Base-by-base conservation (phyloP, 768 basidiomycete genomes). In the Gloeostereum incarnatum region DNA sequence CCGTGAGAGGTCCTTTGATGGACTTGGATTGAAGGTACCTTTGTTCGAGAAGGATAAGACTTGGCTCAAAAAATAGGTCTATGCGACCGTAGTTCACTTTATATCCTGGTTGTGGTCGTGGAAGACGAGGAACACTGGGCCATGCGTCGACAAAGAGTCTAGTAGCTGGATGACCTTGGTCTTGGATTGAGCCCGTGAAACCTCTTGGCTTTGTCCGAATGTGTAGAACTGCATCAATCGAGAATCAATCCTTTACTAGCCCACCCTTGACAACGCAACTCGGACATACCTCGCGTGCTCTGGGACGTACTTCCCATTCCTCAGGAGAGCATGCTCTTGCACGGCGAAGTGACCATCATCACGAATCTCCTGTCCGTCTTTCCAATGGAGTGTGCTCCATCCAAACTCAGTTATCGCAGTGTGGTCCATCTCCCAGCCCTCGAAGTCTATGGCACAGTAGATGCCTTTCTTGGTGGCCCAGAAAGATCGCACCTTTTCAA, bases 391-490 rank as follows among this genome's bases (percentile, higher is more conserved):
- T 6, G 62, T 50, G 47, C 76, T 75, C 69, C 75, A 90, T 14
- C 90, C 90, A 47, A 87, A 81, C 53, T 93, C 90, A 18, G 84
- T 88, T 45, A 90, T 63, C 16, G 79, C 44, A 1, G 61, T 71
- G 49, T 87, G 82, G 30, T 87, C 83, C 29, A 57, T 56, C 51
- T 92, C 89, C 86, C 86, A 91, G 11, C 71, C 74, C 57, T 91
- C 89, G 44, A 91, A 80, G 54, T 91, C 89, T 35, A 90, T 57
- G 11, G 86, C 75, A 50, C 73, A 73, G 82, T 85, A 90, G 3
- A 73, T 70, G 29, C 84, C 87, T 18, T 55, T 65, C 52, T 78
- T 75, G 42, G 68, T 68, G 0, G 60, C 57, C 78, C 80, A 89
- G 37, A 76, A 63, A 3, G 66, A 53, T 13, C 86, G 77, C 18